phyloP scores from a whole-genome alignment of 495 filamentous ascomycete genomes.

The Penicillium soppii region DNA sequence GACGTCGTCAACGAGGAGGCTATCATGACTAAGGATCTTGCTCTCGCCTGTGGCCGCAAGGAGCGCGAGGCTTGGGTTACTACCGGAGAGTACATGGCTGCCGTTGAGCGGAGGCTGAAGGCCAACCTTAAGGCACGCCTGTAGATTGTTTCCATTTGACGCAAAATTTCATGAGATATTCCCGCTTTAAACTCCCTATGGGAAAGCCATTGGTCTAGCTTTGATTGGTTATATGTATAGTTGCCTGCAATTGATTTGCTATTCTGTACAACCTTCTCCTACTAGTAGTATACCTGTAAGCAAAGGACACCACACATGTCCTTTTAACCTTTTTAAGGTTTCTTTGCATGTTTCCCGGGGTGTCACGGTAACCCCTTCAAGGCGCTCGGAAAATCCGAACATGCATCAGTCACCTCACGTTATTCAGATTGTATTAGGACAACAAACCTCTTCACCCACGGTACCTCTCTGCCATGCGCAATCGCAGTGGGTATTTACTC shows the following conservation, averaged over 20 bases:
- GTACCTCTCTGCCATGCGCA: too few relatives aligned
- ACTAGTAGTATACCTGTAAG: too few relatives aligned
- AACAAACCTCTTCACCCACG: too few relatives aligned
- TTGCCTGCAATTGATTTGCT: background rate
- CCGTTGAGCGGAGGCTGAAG: constrained; percentile 85
- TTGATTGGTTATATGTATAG: constrained; percentile 5
- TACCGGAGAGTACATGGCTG: constrained; percentile 82
- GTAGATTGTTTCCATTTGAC: constrained; percentile 18
- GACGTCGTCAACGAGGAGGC: constrained; percentile 91
- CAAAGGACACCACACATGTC: too few relatives aligned
- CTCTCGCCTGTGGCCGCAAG: constrained; percentile 84
- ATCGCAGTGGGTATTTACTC: too few relatives aligned
- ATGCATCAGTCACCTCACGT: background rate
- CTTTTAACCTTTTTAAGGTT: background rate
- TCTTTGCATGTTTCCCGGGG: background rate
- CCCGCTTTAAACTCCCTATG: constrained; percentile 7
- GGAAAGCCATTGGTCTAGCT: background rate
- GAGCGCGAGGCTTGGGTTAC: constrained; percentile 81
- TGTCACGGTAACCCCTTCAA: background rate
- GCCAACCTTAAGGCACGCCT: constrained; percentile 51
- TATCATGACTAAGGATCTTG: constrained; percentile 98
- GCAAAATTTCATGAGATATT: constrained; percentile 8
- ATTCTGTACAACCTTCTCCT: background rate
- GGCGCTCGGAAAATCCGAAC: background rate
- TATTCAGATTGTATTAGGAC: too few relatives aligned